Percentiles rank a stretch among this genome's conserved stretches.
phyloP scores from a whole-genome alignment of 106 monocot genomes.

The Acorus calamus region DNA sequence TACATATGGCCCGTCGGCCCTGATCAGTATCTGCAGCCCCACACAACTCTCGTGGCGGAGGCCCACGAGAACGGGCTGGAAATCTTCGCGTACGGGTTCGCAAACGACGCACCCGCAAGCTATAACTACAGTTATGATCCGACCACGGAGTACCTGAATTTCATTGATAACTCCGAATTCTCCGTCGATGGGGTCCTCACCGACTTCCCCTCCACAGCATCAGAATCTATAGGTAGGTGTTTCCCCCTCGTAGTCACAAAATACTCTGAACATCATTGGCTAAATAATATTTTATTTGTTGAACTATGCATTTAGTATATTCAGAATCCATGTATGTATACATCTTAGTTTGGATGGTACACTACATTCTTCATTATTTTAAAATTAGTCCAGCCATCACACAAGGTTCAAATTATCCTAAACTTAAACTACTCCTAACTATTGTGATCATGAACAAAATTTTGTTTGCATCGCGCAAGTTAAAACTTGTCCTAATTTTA shows the following conservation, averaged over 20 bases:
- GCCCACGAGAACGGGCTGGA: slow-evolving; percentile 74
- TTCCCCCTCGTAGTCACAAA: not conserved
- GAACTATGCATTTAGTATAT: no score
- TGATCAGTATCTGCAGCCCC: slow-evolving; percentile 41
- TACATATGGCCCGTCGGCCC: slow-evolving; percentile 81
- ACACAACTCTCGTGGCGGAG: slow-evolving; percentile 51
- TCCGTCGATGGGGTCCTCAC: slow-evolving; percentile 85
- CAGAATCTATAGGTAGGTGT: slow-evolving; percentile 63
- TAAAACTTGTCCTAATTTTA: no score
- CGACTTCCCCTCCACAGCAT: slow-evolving; percentile 93
- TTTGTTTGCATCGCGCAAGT: no score
- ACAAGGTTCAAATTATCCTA: no score
- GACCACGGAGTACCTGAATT: slow-evolving; percentile 73
- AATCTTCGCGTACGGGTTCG: slow-evolving; percentile 67
- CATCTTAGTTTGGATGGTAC: no score
- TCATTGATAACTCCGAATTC: slow-evolving; percentile 61
- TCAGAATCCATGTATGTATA: no score
- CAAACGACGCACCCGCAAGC: slow-evolving; percentile 68
- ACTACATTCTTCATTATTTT: no score
- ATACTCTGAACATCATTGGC: no score
- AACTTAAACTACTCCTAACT: no score
- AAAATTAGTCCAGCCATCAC: no score
- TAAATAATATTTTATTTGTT: no score
- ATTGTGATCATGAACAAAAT: no score
- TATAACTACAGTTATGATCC: slow-evolving; percentile 94